Percentiles rank a stretch among this genome's conserved stretches.
Conservation (phyloP, 1,284 basidiomycete species). For the Moesziomyces globuligerus region DNA sequence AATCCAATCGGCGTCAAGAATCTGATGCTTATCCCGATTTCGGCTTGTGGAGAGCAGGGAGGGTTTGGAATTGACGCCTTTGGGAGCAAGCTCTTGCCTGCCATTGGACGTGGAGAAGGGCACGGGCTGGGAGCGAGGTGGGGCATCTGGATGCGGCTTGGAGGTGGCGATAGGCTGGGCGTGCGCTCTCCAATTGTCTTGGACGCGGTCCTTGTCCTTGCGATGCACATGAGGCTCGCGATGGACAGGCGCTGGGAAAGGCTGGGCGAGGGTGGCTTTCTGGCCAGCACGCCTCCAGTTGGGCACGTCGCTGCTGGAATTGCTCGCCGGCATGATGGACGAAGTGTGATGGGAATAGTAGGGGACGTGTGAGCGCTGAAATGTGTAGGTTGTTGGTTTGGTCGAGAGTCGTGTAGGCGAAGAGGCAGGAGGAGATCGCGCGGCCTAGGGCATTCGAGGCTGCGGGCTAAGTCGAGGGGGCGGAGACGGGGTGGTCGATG, state of each 20-base stretch:
- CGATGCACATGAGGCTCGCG: constrained; percentile 13
- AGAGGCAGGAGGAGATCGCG: no score
- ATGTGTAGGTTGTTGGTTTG: not conserved
- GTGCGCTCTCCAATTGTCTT: constrained; percentile 37
- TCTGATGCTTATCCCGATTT: constrained; percentile 12
- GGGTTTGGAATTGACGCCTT: not conserved
- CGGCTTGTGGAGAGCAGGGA: constrained; percentile 38
- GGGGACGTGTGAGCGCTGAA: not conserved
- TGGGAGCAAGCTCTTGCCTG: not conserved
- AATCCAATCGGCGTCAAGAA: constrained; percentile 19
- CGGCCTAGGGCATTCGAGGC: no score
- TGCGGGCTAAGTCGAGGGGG: no score
- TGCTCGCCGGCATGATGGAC: constrained; percentile 20
- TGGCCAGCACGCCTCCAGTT: constrained; percentile 31
- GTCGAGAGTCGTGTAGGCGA: not conserved
- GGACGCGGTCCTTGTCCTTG: constrained; percentile 17
- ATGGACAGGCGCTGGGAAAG: constrained; percentile 2
- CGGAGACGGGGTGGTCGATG: no score
- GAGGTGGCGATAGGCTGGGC: constrained; percentile 26
- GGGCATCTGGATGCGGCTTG: not conserved
- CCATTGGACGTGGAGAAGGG: constrained; percentile 10
- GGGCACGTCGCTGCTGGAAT: constrained; percentile 24
- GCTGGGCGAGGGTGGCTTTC: constrained; percentile 11
- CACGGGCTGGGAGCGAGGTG: constrained; percentile 18
- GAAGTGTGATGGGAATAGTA: no score